Percentiles rank a stretch among this genome's conserved stretches.
phyloP scores from a whole-genome alignment of 2,329 filamentous ascomycete species.

The Cytospora piceicola region DNA sequence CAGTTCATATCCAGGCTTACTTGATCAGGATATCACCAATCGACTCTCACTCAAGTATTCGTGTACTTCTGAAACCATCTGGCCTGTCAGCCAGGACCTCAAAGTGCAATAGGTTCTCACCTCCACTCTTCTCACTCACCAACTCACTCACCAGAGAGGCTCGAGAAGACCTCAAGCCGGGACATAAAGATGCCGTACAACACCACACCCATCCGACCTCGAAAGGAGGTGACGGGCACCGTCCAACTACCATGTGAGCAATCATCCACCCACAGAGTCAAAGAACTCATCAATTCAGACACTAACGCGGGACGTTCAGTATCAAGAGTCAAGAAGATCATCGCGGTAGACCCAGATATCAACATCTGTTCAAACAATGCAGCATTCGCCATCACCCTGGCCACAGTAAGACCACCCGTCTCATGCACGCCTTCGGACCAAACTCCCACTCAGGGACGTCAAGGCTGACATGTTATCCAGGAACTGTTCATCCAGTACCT shows the following conservation, averaged over 20 bases:
- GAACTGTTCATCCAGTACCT: slow-evolving; percentile 97
- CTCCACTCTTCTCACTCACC: not conserved
- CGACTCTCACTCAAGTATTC: not conserved
- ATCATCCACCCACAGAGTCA: not conserved
- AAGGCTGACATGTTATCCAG: slow-evolving; percentile 46
- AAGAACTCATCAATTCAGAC: not conserved
- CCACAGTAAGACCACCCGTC: slow-evolving; percentile 62
- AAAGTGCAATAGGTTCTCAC: not conserved
- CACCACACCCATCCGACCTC: slow-evolving; percentile 77
- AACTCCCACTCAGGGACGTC: not conserved
- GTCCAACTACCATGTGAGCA: slow-evolving; percentile 81
- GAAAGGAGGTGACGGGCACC: slow-evolving; percentile 82
- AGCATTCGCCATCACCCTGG: slow-evolving; percentile 89
- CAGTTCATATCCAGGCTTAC: not conserved
- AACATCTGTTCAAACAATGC: slow-evolving; percentile 88
- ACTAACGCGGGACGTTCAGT: slow-evolving; percentile 58
- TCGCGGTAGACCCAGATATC: slow-evolving; percentile 84
- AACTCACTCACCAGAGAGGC: not conserved
- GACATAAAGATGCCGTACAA: slow-evolving; percentile 78
- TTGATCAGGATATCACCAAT: not conserved
- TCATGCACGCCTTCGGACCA: not conserved
- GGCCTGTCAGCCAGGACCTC: not conserved
- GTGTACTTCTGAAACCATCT: not conserved
- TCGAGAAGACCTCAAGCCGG: not conserved
- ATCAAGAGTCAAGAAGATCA: slow-evolving; percentile 94